A percentile compares a stretch with the other conserved stretches of the same genome.
phyloP scores from a whole-genome alignment of 192 early-diverging fungal species.

The Backusella circina region DNA sequence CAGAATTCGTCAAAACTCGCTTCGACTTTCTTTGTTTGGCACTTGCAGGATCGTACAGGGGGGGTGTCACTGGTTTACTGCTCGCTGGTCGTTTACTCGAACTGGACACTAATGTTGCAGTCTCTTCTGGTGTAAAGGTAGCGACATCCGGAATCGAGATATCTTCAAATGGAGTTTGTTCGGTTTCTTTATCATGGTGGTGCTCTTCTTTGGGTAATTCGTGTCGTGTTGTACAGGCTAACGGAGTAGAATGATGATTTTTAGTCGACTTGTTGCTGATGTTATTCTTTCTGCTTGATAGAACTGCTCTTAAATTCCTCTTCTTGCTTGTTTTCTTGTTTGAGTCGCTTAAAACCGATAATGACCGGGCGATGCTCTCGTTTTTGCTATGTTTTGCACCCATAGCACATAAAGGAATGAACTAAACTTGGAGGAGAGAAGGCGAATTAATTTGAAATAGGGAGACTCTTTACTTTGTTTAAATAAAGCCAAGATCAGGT shows the following conservation, averaged over 20 bases:
- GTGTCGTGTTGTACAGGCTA: neutral
- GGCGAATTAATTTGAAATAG: neutral
- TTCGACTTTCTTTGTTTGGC: neutral
- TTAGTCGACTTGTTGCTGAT: neutral
- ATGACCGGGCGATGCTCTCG: neutral
- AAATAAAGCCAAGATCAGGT: conserved; percentile 1
- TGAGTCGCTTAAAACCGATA: neutral
- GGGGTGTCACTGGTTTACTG: neutral
- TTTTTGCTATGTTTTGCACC: conserved; percentile 3
- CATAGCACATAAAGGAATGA: neutral
- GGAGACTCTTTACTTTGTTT: conserved; percentile 1
- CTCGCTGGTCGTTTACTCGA: neutral
- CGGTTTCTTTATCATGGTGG: neutral
- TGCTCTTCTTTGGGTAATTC: conserved; percentile 1
- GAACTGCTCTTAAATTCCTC: neutral
- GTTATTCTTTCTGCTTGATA: neutral
- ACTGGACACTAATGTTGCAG: neutral
- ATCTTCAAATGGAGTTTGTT: neutral
- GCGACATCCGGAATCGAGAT: neutral
- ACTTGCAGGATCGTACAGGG: neutral
- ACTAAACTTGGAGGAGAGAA: neutral
- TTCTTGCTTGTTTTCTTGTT: neutral
- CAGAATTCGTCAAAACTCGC: neutral
- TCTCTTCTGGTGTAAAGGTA: neutral
- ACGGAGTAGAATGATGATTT: neutral